phyloP scores from a whole-genome alignment of 805 yeast genomes.

The Phaffomyces antillensis region DNA sequence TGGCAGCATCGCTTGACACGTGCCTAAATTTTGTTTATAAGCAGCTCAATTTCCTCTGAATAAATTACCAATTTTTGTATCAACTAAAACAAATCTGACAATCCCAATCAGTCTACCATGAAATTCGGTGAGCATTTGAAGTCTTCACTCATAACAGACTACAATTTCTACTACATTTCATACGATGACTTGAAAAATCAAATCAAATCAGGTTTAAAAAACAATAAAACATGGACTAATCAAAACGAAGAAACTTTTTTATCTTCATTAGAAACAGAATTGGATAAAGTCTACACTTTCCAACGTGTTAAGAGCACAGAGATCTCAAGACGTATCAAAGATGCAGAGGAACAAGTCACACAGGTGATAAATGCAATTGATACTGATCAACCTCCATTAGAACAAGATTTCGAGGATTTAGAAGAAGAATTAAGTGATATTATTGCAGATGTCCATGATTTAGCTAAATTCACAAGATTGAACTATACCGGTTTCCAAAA shows the following conservation, averaged over 20 bases:
- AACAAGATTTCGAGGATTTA: slow-evolving; percentile 63
- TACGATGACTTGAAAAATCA: slow-evolving; percentile 87
- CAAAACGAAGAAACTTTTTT: slow-evolving; percentile 78
- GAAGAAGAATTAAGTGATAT: slow-evolving; percentile 78
- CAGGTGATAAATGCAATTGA: slow-evolving; percentile 55
- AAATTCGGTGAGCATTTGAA: slow-evolving; percentile 94
- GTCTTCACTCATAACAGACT: slow-evolving; percentile 83
- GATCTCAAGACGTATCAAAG: slow-evolving; percentile 76
- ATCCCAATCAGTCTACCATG: slow-evolving; percentile 36
- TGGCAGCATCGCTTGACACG: too few species aligned
- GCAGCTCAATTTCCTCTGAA: too few species aligned
- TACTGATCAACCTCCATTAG: slow-evolving; percentile 41
- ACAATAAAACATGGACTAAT: slow-evolving; percentile 62
- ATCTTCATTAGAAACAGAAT: slow-evolving; percentile 62
- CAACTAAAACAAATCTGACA: too few species aligned
- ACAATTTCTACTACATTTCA: slow-evolving; percentile 82
- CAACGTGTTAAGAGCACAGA: slow-evolving; percentile 85
- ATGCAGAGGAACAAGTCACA: slow-evolving; percentile 65
- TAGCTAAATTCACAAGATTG: slow-evolving; percentile 87
- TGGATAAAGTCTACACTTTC: slow-evolving; percentile 90
- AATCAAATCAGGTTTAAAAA: slow-evolving; percentile 60
- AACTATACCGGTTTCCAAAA: slow-evolving; percentile 97
- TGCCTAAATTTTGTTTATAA: too few species aligned
- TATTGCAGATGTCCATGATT: slow-evolving; percentile 95
- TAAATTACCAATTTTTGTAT: too few species aligned